Conservation (phyloP, 805 yeast species). For the Starmerella stigmatis region DNA sequence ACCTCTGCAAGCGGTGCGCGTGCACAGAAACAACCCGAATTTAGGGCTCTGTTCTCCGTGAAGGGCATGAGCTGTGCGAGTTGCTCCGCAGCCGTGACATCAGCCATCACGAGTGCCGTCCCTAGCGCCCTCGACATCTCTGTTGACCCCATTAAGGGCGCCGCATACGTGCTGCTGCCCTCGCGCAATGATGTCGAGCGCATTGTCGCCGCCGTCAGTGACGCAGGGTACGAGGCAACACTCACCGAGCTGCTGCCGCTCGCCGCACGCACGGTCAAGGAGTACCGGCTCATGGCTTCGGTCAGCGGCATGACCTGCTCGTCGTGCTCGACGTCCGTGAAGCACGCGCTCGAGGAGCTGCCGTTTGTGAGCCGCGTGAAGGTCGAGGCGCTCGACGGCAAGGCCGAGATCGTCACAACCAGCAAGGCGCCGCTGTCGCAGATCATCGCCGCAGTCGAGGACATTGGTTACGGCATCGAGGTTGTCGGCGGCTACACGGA, state of each 20-base stretch:
- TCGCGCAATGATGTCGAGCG: constrained; percentile 42
- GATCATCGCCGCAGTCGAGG: constrained; percentile 47
- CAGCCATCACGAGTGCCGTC: constrained; percentile 31
- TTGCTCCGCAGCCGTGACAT: constrained; percentile 43
- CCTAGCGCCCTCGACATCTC: constrained; percentile 34
- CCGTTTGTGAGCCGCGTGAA: constrained; percentile 46
- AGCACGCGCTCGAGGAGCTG: constrained; percentile 35
- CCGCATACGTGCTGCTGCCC: constrained; percentile 45
- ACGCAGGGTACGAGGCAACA: constrained; percentile 40
- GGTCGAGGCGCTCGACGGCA: constrained; percentile 49
- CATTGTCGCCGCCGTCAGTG: constrained; percentile 40
- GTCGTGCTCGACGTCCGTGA: constrained; percentile 53
- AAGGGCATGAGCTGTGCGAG: constrained; percentile 64
- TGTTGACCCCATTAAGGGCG: constrained; percentile 43
- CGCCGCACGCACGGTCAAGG: constrained; percentile 28
- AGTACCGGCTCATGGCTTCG: constrained; percentile 45
- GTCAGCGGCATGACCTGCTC: constrained; percentile 71
- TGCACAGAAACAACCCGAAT: constrained; percentile 19
- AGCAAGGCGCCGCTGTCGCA: constrained; percentile 32
- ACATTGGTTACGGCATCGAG: constrained; percentile 55
- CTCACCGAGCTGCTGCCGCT: constrained; percentile 53
- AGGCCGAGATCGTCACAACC: constrained; percentile 49
- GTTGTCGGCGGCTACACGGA: constrained; percentile 37
- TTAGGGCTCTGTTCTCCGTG: constrained; percentile 45
- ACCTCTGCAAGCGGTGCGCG: too few relatives aligned